These are phyloP conservation scores for Lecanicillium sp. DNA, from an alignment of 2,329 filamentous ascomycete genomes.

Conservation along the genomic window DNA sequence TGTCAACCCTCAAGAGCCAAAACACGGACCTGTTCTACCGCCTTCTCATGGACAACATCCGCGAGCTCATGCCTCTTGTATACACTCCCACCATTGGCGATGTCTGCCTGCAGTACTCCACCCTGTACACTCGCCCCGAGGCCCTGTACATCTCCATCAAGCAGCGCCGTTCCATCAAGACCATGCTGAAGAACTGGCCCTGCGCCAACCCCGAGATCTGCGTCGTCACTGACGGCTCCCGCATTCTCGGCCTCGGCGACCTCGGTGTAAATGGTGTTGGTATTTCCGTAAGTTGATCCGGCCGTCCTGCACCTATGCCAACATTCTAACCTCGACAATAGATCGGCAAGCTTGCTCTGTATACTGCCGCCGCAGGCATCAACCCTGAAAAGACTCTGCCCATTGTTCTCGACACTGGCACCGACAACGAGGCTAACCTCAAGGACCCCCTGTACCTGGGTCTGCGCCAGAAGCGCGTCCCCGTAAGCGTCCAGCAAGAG, in stretches of 20 bases:
- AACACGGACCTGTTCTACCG: conserved; percentile 81
- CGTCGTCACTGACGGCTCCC: conserved; percentile 91
- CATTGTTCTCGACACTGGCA: conserved; percentile 61
- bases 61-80: conserved; percentile 75
- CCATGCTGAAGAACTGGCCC: conserved; percentile 90
- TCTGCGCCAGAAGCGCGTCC: conserved; percentile 73
- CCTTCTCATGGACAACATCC: conserved; percentile 66
- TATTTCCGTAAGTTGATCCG: conserved; percentile 62
- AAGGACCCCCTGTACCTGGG: conserved; percentile 79
- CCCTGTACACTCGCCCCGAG: conserved; percentile 91
- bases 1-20: conserved; percentile 65
- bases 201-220: conserved; percentile 87
- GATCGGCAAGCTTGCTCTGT: conserved; percentile 90
- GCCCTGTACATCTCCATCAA: conserved; percentile 93
- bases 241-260: conserved; percentile 87
- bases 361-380: conserved; percentile 93
- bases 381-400: conserved; percentile 76
- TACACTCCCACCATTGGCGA: conserved; percentile 92
- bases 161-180: conserved; percentile 82
- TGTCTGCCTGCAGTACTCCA: conserved; percentile 92
- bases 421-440: conserved; percentile 58
- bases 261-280: conserved; percentile 96
- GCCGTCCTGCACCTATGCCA: background rate
- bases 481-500: conserved; percentile 70
- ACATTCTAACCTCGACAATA: conserved; percentile 23